Base-by-base conservation (phyloP, 768 basidiomycete genomes). In the Suillus luteus region DNA sequence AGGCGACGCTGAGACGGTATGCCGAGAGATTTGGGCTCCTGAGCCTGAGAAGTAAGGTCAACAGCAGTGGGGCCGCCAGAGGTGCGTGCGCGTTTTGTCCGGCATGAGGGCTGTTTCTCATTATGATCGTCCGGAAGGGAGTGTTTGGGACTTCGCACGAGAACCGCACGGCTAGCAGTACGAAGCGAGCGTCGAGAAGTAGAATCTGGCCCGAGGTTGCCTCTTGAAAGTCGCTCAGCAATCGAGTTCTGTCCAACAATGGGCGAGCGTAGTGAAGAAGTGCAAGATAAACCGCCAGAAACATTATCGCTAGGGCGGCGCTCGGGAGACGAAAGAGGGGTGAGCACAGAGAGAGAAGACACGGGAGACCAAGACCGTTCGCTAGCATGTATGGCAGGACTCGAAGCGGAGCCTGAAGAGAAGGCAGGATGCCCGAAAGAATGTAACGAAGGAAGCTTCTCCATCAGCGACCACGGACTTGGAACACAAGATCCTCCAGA, bases 1-100 rank as follows among this genome's bases (percentile, higher is more conserved):
- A 92, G 82, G 9, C 78, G 80, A 61, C 91, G 84, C 22, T 68
- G 77, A 12, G 61, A 64, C 10, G 62, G 60, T 9, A 54, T 41
- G 9, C 24, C 64, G 37, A 43, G 43, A 31, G 31, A 35, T n/a
- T 27, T 11, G 24, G 17, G 10, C 17, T 40, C 57, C 24, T 19
- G 57, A 19, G 17, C 15, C 24, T 58, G 57, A 41, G 57, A 41
- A 10, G 40, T 31, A 22, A 58, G 40, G 17, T 17, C 57, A 10
- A 41, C 9, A 58, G 15, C 5, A 19, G 37, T 10, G 9, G 24
- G 38, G 22, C 6, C 33, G 19, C 15, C 40, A 41, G 17, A 27
- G 22, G 57, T 58, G 19, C 40, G 40, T 31, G 57, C 24, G 57
- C 57, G 24, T 41, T 38, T 58, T 41, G 24, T 12, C 38, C 24